Evolutionary conservation across 192 early-diverging fungal species (phyloP).

Genomic region (Coemansia sp.): DNA sequence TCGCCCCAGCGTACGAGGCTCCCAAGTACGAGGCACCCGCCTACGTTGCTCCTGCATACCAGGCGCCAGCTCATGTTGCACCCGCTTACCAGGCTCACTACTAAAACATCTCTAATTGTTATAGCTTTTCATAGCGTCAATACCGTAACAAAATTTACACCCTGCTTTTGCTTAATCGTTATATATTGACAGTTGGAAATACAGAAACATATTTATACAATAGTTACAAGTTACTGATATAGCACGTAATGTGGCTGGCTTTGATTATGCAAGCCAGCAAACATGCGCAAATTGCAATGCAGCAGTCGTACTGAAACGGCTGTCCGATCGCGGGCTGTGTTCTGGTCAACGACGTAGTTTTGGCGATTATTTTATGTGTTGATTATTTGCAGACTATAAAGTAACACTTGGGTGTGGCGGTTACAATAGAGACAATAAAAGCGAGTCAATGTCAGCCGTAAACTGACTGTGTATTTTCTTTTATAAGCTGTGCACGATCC

Average conservation of each 20-base stretch:
- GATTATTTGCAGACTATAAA: not conserved
- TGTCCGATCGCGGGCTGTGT: constrained; percentile 12
- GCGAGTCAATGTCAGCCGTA: not conserved
- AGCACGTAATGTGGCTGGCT: constrained; percentile 15
- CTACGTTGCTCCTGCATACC: constrained; percentile 15
- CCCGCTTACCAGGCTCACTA: constrained; percentile 15
- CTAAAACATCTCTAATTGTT: not conserved
- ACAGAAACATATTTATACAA: not conserved
- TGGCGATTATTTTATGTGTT: not conserved
- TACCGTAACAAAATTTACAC: too few relatives aligned
- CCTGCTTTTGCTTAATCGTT: too few relatives aligned
- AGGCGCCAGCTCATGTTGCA: not conserved
- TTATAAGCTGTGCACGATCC: not conserved
- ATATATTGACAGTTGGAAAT: constrained; percentile 1
- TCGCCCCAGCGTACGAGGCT: constrained; percentile 4
- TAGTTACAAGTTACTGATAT: not conserved
- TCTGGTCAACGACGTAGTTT: not conserved
- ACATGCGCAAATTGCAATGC: constrained; percentile 21
- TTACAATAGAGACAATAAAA: not conserved
- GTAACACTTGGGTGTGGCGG: not conserved
- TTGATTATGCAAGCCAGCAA: constrained; percentile 15
- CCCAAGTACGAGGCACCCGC: constrained; percentile 16
- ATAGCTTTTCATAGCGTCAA: not conserved
- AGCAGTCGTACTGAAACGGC: constrained; percentile 12
- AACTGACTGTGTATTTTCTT: not conserved